Percentiles rank a stretch among this genome's conserved stretches.
These are phyloP conservation scores for Albizia julibrissin DNA, from an alignment of 306 rosid genomes.

Conservation along the genomic window DNA sequence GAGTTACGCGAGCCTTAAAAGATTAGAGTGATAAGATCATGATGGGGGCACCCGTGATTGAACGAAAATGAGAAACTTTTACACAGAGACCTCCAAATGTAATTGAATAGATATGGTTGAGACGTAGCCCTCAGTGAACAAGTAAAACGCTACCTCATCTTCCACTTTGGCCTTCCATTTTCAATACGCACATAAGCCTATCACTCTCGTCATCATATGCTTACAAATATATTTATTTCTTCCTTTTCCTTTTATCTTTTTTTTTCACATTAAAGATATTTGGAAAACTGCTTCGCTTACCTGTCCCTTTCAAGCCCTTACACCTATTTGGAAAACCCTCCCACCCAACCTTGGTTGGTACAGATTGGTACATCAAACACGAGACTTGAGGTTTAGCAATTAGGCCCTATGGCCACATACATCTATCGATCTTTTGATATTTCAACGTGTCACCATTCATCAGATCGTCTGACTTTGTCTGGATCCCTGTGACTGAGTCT, in stretches of 20 bases:
- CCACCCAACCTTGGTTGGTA: constrained; percentile 5
- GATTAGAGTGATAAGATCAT: not conserved
- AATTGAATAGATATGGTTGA: constrained; percentile 23
- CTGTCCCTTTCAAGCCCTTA: not conserved
- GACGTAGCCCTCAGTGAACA: constrained; percentile 31
- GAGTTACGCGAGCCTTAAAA: not conserved
- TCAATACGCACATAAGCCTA: not conserved
- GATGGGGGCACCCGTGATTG: not conserved
- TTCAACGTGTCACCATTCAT: constrained; percentile 42
- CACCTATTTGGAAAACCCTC: not conserved
- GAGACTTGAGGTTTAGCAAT: not conserved
- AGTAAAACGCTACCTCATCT: constrained; percentile 13
- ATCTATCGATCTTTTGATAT: constrained; percentile 26
- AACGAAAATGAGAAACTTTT: not conserved
- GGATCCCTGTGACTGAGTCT: constrained; percentile 26
- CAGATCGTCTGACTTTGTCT: constrained; percentile 29
- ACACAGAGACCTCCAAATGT: not conserved
- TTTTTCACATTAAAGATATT: not conserved
- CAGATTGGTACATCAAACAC: constrained; percentile 21
- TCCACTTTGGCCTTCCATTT: not conserved
- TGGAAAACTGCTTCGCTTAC: not conserved
- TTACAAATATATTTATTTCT: no score
- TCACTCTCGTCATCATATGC: not conserved
- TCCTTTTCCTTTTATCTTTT: not conserved
- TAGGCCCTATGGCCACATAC: not conserved